Evolutionary conservation across 2,329 filamentous ascomycete genomes (phyloP).

Genomic region (Myriosclerotinia duriaeana): DNA sequence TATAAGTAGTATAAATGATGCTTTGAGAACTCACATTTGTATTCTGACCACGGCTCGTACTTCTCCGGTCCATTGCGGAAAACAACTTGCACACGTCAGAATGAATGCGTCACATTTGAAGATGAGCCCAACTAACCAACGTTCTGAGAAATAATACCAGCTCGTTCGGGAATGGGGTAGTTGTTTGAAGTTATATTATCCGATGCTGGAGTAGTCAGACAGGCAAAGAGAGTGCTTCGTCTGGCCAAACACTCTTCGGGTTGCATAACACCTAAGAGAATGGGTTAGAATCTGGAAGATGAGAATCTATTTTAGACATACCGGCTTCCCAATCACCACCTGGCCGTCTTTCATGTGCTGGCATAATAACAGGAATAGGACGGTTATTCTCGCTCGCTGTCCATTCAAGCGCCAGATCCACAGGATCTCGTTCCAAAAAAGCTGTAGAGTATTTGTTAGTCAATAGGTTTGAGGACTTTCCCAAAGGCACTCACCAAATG

Average conservation of each 20-base stretch:
- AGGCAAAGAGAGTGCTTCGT: slow-evolving; percentile 70
- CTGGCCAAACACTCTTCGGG: slow-evolving; percentile 73
- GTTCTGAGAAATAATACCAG: slow-evolving; percentile 67
- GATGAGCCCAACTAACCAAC: slow-evolving; percentile 54
- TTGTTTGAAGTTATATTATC: slow-evolving; percentile 50
- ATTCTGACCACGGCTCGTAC: slow-evolving; percentile 59
- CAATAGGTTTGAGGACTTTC: neutral
- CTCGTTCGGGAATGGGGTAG: slow-evolving; percentile 70
- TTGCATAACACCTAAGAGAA: slow-evolving; percentile 51
- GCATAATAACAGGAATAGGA: slow-evolving; percentile 42
- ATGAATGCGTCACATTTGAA: neutral
- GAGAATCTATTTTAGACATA: slow-evolving; percentile 32
- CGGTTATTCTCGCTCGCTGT: slow-evolving; percentile 36
- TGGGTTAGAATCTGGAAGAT: slow-evolving; percentile 19
- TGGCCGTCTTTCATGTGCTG: slow-evolving; percentile 71
- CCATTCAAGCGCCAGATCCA: slow-evolving; percentile 61
- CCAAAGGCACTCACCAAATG: slow-evolving; percentile 45
- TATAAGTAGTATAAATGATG: neutral
- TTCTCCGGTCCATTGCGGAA: slow-evolving; percentile 66
- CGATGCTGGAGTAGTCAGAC: slow-evolving; percentile 61
- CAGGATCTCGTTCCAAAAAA: slow-evolving; percentile 58
- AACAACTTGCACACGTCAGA: slow-evolving; percentile 52
- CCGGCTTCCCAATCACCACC: slow-evolving; percentile 79
- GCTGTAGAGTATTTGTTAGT: slow-evolving; percentile 33
- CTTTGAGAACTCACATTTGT: slow-evolving; percentile 39